phyloP scores from a whole-genome alignment of 108 stramenopile genomes.

The Cylindrotheca fusiformis region DNA sequence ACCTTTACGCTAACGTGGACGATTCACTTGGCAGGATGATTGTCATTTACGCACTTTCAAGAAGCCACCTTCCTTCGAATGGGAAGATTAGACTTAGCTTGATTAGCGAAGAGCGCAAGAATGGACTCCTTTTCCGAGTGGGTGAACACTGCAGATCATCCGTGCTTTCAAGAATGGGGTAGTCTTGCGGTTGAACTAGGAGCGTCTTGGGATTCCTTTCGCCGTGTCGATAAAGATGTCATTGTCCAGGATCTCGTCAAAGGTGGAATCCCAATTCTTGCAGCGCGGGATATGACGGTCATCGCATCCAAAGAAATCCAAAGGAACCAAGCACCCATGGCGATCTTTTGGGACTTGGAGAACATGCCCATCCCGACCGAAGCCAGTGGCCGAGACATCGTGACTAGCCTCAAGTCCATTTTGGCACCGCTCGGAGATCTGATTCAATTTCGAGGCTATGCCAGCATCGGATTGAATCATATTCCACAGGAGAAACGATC shows the following conservation, averaged over 20 bases:
- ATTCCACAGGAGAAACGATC: slow-evolving; percentile 37
- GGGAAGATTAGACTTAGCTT: too few relatives aligned
- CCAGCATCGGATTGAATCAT: slow-evolving; percentile 30
- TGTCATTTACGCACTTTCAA: too few relatives aligned
- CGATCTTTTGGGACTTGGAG: slow-evolving; percentile 47
- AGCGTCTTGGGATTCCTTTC: slow-evolving; percentile 45
- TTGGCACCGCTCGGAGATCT: slow-evolving; percentile 26
- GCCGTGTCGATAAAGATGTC: slow-evolving; percentile 11
- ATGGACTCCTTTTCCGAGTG: slow-evolving; percentile 39
- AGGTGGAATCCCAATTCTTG: slow-evolving; percentile 38
- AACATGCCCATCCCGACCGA: slow-evolving; percentile 33
- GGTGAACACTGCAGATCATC: slow-evolving; percentile 15
- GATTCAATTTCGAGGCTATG: slow-evolving; percentile 36
- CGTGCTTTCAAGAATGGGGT: slow-evolving; percentile 21
- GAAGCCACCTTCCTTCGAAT: too few relatives aligned
- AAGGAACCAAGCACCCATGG: slow-evolving; percentile 9
- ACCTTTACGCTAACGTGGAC: too few relatives aligned
- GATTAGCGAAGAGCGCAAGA: too few relatives aligned
- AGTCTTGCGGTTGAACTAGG: slow-evolving; percentile 23
- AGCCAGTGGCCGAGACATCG: slow-evolving; percentile 18
- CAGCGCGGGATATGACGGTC: slow-evolving; percentile 31
- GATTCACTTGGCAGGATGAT: too few relatives aligned
- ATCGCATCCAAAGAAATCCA: slow-evolving; percentile 9
- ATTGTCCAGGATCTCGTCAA: slow-evolving; percentile 21
- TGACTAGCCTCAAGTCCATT: slow-evolving; percentile 19